Evolutionary conservation across 176 grass and related monocot species (phyloP).

Genomic region (Typha latifolia): DNA sequence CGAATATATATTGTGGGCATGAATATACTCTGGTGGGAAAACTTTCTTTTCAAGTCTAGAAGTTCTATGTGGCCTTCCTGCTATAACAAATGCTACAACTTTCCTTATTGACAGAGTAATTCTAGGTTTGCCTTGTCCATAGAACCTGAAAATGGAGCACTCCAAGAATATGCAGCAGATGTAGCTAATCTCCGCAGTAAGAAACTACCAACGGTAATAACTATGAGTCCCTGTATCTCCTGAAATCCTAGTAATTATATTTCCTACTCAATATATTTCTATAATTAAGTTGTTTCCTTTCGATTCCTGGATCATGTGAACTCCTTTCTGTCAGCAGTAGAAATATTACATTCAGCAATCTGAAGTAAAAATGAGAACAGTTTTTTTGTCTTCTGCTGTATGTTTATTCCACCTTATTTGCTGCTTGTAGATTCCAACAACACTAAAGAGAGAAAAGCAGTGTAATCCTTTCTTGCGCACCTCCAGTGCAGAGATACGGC

Average conservation of each 20-base stretch:
- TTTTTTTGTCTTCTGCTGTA: too few relatives aligned
- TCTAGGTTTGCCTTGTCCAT: constrained; percentile 83
- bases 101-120: constrained; percentile 53
- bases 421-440: constrained; percentile 62
- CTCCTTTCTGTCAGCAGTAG: too few relatives aligned
- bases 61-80: background rate
- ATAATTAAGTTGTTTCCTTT: too few relatives aligned
- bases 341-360: too few relatives aligned
- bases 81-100: constrained; percentile 16
- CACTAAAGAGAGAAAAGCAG: constrained; percentile 72
- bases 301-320: too few relatives aligned
- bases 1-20: constrained; percentile 86
- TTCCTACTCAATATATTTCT: background rate
- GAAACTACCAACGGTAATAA: constrained; percentile 73
- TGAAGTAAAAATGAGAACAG: too few relatives aligned
- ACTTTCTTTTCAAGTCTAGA: constrained; percentile 12
- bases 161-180: constrained; percentile 73
- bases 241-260: background rate
- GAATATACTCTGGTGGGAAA: constrained; percentile 81
- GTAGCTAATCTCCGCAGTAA: constrained; percentile 55
- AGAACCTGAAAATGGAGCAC: constrained; percentile 79
- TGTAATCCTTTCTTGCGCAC: constrained; percentile 97
- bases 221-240: background rate
- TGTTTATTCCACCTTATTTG: background rate
- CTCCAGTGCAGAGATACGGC: constrained; percentile 60